These are phyloP conservation scores for Pichia norvegensis DNA, from an alignment of 1,139 yeast species.

Conservation along the genomic window DNA sequence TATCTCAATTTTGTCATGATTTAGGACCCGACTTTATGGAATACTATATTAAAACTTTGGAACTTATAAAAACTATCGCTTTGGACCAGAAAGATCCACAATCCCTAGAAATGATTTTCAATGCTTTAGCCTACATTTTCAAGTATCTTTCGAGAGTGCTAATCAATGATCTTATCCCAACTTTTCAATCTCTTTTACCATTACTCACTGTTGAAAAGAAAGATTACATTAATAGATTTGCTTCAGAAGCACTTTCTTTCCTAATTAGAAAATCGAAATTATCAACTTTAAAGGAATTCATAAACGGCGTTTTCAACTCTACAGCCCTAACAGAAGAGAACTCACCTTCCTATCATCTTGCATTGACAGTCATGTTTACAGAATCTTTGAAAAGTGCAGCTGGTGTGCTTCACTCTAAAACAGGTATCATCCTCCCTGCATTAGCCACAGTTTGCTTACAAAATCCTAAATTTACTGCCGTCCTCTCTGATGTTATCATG, in stretches of 20 bases:
- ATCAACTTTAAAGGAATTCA: slow-evolving; percentile 40
- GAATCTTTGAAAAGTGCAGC: slow-evolving; percentile 72
- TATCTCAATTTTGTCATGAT: slow-evolving; percentile 86
- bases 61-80: slow-evolving; percentile 45
- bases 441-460: slow-evolving; percentile 35
- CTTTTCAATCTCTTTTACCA: slow-evolving; percentile 60
- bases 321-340: slow-evolving; percentile 15
- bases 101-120: slow-evolving; percentile 76
- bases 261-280: slow-evolving; percentile 62
- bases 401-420: slow-evolving; percentile 67
- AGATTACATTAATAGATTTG: slow-evolving; percentile 66
- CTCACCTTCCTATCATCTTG: slow-evolving; percentile 38
- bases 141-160: slow-evolving; percentile 69
- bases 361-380: slow-evolving; percentile 55
- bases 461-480: slow-evolving; percentile 31
- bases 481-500: slow-evolving; percentile 52
- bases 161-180: slow-evolving; percentile 55
- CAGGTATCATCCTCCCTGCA: slow-evolving; percentile 41
- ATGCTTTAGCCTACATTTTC: slow-evolving; percentile 79
- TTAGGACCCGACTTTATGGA: slow-evolving; percentile 84
- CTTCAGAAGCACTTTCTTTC: slow-evolving; percentile 87
- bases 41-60: slow-evolving; percentile 50
- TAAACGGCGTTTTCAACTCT: slow-evolving; percentile 39
- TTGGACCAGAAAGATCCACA: slow-evolving; percentile 48
- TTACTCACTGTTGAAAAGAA: slow-evolving; percentile 46